Evolutionary conservation across 83 land plant genomes (phyloP).

Genomic region (Picea abies): DNA sequence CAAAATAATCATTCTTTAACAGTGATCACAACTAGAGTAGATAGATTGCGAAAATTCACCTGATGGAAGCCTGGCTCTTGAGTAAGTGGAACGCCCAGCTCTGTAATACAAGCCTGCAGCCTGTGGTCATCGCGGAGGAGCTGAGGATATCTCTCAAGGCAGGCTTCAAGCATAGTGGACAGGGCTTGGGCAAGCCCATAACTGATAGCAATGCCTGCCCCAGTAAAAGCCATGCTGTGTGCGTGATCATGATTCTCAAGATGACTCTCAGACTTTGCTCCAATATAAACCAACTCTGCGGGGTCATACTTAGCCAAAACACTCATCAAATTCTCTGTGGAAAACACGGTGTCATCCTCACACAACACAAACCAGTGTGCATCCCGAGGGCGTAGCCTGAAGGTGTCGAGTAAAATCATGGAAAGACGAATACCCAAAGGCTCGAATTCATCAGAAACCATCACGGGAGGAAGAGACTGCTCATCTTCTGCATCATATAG

Average conservation of each 20-base stretch:
- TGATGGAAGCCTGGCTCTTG: constrained; percentile 29
- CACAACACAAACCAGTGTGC: constrained; percentile 32
- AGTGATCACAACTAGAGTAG: too few species aligned
- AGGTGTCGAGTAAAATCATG: constrained; percentile 20
- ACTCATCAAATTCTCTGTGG: constrained; percentile 24
- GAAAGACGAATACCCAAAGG: constrained; percentile 16
- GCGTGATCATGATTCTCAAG: constrained; percentile 21
- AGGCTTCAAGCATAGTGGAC: constrained; percentile 24
- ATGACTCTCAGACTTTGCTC: constrained; percentile 28
- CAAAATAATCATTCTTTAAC: too few species aligned
- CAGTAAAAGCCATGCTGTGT: constrained; percentile 27
- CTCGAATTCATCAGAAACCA: constrained; percentile 23
- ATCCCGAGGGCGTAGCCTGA: constrained; percentile 20
- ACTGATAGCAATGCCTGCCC: constrained; percentile 32
- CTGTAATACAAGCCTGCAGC: constrained; percentile 28
- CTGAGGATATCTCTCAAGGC: constrained; percentile 31
- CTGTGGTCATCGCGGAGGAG: constrained; percentile 22
- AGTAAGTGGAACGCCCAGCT: constrained; percentile 31
- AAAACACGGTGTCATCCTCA: constrained; percentile 32
- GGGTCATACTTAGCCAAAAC: constrained; percentile 29
- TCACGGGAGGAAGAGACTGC: constrained; percentile 13
- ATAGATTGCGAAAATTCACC: constrained; percentile 7
- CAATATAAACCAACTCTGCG: constrained; percentile 23
- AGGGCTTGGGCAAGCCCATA: constrained; percentile 29
- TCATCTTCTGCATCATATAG: constrained; percentile 8